phyloP scores from a whole-genome alignment of 192 early-diverging fungal species.

The Backusella tarrabulga region DNA sequence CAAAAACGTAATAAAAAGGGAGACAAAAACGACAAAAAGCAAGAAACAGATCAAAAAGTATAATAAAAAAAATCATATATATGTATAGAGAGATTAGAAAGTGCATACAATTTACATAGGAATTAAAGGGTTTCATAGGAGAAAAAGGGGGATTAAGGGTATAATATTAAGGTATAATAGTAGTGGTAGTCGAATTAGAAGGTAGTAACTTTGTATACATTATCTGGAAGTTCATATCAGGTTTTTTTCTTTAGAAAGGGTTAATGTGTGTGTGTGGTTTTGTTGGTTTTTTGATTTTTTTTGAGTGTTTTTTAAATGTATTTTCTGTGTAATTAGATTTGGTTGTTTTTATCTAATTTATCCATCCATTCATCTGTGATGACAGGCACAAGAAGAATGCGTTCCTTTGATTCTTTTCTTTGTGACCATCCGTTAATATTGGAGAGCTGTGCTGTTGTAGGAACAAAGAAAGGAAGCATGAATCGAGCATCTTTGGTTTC shows the following conservation, averaged over 20 bases:
- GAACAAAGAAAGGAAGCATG: conserved; percentile 62
- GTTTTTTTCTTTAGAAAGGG: not conserved
- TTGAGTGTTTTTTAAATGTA: not conserved
- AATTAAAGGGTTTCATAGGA: conserved; percentile 6
- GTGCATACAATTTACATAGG: conserved; percentile 4
- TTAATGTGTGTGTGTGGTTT: not conserved
- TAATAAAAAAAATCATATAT: conserved; percentile 1
- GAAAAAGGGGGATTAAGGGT: not conserved
- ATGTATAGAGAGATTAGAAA: not conserved
- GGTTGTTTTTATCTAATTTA: conserved; percentile 26
- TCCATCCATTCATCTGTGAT: conserved; percentile 38
- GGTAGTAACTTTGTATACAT: conserved; percentile 6
- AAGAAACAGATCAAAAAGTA: not conserved
- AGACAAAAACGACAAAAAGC: conserved; percentile 35
- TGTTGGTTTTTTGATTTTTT: not conserved
- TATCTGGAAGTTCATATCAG: conserved; percentile 1
- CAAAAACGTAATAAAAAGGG: conserved; percentile 58
- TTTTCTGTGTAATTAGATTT: not conserved
- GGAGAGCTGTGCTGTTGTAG: conserved; percentile 45
- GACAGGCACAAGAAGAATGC: conserved; percentile 15
- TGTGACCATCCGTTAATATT: conserved; percentile 2
- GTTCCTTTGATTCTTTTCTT: not conserved
- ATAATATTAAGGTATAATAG: conserved; percentile 7
- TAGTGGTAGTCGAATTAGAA: conserved; percentile 2
- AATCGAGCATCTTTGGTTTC: conserved; percentile 50